These are phyloP conservation scores for Populus davidiana DNA, from an alignment of 345 rosid species.

Conservation along the genomic window DNA sequence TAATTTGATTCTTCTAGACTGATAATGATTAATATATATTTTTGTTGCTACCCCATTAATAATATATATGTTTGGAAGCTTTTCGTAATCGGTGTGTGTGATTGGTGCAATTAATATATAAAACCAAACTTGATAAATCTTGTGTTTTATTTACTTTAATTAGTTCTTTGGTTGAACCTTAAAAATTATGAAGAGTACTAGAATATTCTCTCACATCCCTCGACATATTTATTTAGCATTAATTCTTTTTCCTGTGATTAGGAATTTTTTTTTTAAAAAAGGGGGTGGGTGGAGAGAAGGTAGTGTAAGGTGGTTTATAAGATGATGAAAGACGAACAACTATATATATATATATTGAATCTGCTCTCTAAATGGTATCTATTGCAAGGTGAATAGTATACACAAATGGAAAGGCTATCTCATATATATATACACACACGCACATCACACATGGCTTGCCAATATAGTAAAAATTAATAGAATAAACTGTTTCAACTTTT, in stretches of 20 bases:
- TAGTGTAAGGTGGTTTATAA: neutral
- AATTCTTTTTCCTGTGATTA: no score
- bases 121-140: neutral
- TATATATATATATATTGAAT: no score
- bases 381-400: neutral
- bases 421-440: no score
- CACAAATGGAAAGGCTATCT: neutral
- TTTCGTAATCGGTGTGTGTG: neutral
- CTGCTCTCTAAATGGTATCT: neutral
- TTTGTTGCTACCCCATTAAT: neutral
- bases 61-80: neutral
- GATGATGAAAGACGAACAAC: neutral
- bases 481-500: neutral
- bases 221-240: no score
- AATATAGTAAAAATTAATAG: neutral
- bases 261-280: neutral
- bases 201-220: neutral
- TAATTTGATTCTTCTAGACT: slow-evolving; percentile 12
- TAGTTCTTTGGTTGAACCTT: neutral
- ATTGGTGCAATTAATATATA: neutral
- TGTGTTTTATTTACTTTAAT: neutral
- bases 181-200: no score
- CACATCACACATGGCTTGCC: neutral
- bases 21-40: neutral
- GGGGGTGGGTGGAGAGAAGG: neutral